Conservation (phyloP, 345 rosid genomes). For the Pseudoturritis turrita region DNA sequence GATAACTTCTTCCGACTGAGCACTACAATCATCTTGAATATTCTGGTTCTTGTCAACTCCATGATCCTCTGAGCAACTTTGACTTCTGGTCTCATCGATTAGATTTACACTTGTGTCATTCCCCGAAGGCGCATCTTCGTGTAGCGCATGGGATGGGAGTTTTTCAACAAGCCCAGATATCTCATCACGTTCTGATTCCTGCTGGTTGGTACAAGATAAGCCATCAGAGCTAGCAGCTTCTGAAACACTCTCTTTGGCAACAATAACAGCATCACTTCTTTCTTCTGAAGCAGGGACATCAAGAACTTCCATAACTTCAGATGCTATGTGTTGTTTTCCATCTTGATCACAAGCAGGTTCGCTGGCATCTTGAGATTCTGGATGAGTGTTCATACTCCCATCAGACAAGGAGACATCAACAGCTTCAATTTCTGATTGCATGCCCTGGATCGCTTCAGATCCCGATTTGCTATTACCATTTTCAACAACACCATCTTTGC, state of each 20-base stretch:
- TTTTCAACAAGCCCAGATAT: slow-evolving; percentile 27
- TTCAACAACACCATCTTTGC: slow-evolving; percentile 14
- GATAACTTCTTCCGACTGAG: slow-evolving; percentile 8
- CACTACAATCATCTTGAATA: slow-evolving; percentile 12
- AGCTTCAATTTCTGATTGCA: slow-evolving; percentile 26
- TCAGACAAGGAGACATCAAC: slow-evolving; percentile 16
- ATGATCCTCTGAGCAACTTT: slow-evolving; percentile 6
- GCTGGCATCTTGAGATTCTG: slow-evolving; percentile 27
- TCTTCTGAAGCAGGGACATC: slow-evolving; percentile 30
- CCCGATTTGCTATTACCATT: slow-evolving; percentile 11
- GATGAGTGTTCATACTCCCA: slow-evolving; percentile 17
- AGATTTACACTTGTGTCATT: slow-evolving; percentile 17
- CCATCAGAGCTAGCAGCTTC: slow-evolving; percentile 24
- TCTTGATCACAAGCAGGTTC: slow-evolving; percentile 23
- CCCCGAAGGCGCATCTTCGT: slow-evolving; percentile 23
- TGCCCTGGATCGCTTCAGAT: slow-evolving; percentile 18
- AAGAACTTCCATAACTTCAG: slow-evolving; percentile 25
- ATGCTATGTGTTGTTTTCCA: slow-evolving; percentile 18
- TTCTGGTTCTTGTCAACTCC: slow-evolving; percentile 7
- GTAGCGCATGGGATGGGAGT: slow-evolving; percentile 13
- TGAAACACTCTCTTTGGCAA: slow-evolving; percentile 26
- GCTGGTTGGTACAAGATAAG: slow-evolving; percentile 30
- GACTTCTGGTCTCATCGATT: not conserved
- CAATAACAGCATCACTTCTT: slow-evolving; percentile 12
- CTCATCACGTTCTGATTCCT: slow-evolving; percentile 22